A percentile compares a stretch with the other conserved stretches of the same genome.
phyloP scores from a whole-genome alignment of 306 rosid species.

The Coriaria nepalensis region DNA sequence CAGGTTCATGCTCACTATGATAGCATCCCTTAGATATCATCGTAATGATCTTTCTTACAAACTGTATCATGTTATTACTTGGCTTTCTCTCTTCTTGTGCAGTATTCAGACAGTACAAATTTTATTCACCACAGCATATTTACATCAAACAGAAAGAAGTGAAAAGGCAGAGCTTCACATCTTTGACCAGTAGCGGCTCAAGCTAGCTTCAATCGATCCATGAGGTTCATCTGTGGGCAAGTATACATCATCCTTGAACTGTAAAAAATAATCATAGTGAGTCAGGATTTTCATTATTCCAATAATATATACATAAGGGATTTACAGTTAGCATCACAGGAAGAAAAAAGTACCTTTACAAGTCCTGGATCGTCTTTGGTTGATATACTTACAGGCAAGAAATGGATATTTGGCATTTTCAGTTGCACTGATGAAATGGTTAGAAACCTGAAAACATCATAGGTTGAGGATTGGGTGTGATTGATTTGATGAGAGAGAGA shows the following conservation, averaged over 20 bases:
- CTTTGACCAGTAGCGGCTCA: constrained; percentile 66
- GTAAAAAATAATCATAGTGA: constrained; percentile 17
- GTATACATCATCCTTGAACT: constrained; percentile 87
- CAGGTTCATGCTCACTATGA: no score
- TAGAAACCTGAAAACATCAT: constrained; percentile 47
- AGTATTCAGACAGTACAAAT: not conserved
- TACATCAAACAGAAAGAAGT: no score
- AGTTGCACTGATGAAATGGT: constrained; percentile 52
- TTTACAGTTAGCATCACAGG: no score
- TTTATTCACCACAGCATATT: no score
- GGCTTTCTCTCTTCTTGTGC: no score
- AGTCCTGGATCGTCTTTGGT: constrained; percentile 41
- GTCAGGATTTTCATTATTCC: not conserved
- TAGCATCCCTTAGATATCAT: no score
- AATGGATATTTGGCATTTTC: constrained; percentile 94
- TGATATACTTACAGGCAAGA: constrained; percentile 74
- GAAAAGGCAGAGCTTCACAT: constrained; percentile 18
- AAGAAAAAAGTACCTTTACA: constrained; percentile 58
- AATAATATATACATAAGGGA: no score
- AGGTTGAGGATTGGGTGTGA: not conserved
- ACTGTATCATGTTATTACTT: no score
- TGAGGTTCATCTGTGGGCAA: constrained; percentile 92
- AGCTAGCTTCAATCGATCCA: constrained; percentile 81
- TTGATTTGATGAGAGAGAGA: not conserved
- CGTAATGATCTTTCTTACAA: no score